A percentile compares a stretch with the other conserved stretches of the same genome.
Evolutionary conservation across 805 yeast species (phyloP).

Genomic region (Candida patagonica): DNA sequence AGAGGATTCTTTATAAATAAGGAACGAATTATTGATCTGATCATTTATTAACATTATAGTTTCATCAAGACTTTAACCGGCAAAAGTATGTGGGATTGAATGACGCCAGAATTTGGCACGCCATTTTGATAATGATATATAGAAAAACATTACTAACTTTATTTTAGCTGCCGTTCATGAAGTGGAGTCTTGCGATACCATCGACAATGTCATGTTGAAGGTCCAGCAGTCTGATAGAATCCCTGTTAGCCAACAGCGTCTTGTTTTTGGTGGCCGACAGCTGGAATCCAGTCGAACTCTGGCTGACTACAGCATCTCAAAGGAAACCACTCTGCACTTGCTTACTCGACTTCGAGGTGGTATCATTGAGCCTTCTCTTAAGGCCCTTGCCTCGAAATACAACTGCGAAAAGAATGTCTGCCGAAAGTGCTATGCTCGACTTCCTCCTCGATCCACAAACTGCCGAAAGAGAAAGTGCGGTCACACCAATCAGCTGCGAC

Average conservation of each 20-base stretch:
- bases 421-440: slow-evolving; percentile 99
- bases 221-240: slow-evolving; percentile 99
- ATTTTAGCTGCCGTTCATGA: slow-evolving; percentile 81
- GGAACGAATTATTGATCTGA: neutral
- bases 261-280: slow-evolving; percentile 99
- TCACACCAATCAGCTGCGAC: slow-evolving; percentile 99
- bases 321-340: slow-evolving; percentile 96
- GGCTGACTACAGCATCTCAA: slow-evolving; percentile 99
- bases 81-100: slow-evolving; percentile 22
- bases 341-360: slow-evolving; percentile 98
- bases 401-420: slow-evolving; percentile 99
- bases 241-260: slow-evolving; percentile 99
- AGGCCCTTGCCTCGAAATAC: slow-evolving; percentile 98
- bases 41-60: slow-evolving; percentile 11
- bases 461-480: slow-evolving; percentile 99
- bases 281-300: slow-evolving; percentile 98
- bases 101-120: too few relatives aligned
- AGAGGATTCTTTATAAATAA: too few relatives aligned
- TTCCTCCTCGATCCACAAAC: slow-evolving; percentile 99
- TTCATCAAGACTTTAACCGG: slow-evolving; percentile 31
- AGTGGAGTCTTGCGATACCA: slow-evolving; percentile 98
- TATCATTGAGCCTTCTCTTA: slow-evolving; percentile 98
- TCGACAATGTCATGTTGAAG: slow-evolving; percentile 97
- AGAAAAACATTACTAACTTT: slow-evolving; percentile 17
- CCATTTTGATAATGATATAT: neutral